Percentiles rank a stretch among this genome's conserved stretches.
Conservation (phyloP, 2,329 filamentous ascomycete species). For the Lecanosticta acicola region DNA sequence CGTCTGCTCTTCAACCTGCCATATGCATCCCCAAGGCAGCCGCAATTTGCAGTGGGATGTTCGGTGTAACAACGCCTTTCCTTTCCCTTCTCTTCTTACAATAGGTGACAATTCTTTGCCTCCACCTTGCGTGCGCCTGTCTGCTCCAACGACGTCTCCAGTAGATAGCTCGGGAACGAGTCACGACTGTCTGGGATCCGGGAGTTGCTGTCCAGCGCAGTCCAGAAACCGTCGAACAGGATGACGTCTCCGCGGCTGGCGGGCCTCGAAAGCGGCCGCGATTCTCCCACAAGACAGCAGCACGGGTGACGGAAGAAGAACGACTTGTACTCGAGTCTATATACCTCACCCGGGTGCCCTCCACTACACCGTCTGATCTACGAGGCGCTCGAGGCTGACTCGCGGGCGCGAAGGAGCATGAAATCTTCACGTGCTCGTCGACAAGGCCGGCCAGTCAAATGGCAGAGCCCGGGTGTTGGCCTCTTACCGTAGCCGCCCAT, state of each 20-base stretch:
- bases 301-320: too few species aligned
- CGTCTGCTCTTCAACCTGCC: neutral
- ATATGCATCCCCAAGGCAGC: neutral
- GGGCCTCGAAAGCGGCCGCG: neutral
- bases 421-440: neutral
- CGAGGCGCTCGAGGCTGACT: conserved; percentile 3
- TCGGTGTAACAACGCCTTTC: neutral
- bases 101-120: neutral
- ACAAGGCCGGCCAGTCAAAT: neutral
- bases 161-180: too few species aligned
- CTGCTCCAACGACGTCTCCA: neutral
- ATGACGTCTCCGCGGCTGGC: neutral
- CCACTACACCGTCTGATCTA: too few species aligned
- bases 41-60: neutral
- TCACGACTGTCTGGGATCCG: too few species aligned
- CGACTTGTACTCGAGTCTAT: neutral
- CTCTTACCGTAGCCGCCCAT: neutral
- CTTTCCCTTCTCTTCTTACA: neutral
- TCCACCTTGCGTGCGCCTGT: neutral
- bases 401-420: neutral
- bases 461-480: neutral
- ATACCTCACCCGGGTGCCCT: neutral
- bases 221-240: neutral
- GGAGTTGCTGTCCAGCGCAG: too few species aligned
- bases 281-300: neutral